These are phyloP conservation scores for Cornus kousa DNA, from an alignment of 148 eudicot species.

Conservation along the genomic window DNA sequence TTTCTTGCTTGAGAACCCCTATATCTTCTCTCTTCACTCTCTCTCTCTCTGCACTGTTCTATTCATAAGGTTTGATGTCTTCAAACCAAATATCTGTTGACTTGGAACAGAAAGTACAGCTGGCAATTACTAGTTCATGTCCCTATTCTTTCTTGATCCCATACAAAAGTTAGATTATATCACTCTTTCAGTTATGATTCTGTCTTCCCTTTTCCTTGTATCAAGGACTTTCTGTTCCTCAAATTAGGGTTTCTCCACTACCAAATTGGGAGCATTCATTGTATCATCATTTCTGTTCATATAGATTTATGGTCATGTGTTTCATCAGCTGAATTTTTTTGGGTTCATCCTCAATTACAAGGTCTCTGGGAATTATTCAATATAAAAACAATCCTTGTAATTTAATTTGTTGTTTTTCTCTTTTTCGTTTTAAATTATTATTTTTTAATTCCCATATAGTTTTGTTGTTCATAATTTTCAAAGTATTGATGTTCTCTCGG, in stretches of 20 bases:
- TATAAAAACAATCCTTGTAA: background rate
- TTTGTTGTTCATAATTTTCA: background rate
- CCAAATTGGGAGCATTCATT: background rate
- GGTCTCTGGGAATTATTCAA: background rate
- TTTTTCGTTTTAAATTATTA: too few species aligned
- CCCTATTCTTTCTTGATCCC: background rate
- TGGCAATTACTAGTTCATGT: conserved; percentile 1
- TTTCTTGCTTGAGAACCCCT: background rate
- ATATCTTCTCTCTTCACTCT: background rate
- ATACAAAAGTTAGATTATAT: background rate
- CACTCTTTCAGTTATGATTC: conserved; percentile 10
- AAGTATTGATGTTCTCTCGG: background rate
- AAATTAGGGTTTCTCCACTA: conserved; percentile 1
- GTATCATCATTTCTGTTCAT: background rate
- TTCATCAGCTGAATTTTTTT: conserved; percentile 9
- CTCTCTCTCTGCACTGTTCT: background rate
- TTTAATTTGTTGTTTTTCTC: too few species aligned
- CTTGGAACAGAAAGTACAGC: background rate
- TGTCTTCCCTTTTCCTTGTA: conserved; percentile 9
- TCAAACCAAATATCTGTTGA: background rate
- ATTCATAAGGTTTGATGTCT: background rate
- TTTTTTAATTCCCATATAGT: too few species aligned
- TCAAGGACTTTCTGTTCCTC: conserved; percentile 27
- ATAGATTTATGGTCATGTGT: background rate
- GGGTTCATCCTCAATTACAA: background rate